Conservation (phyloP, 2,329 filamentous ascomycete genomes). For the Colletotrichum lupini region DNA sequence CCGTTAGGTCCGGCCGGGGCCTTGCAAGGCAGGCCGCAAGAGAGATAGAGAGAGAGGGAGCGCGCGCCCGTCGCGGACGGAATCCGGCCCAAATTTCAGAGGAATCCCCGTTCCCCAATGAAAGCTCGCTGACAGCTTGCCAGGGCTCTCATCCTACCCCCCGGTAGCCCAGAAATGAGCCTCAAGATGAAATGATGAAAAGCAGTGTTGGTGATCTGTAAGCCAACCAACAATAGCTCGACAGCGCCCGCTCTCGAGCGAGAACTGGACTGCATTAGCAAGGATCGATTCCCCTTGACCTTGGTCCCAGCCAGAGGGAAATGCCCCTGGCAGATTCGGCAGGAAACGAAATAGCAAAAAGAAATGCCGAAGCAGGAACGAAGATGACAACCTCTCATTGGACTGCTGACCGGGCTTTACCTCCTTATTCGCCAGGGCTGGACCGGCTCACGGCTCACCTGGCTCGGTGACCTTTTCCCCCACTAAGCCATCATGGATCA, state of each 20-base stretch:
- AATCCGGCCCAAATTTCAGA: background rate
- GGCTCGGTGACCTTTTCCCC: background rate
- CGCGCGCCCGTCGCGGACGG: background rate
- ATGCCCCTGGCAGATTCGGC: conserved; percentile 19
- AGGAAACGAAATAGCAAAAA: conserved; percentile 3
- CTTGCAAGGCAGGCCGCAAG: background rate
- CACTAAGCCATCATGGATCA: background rate
- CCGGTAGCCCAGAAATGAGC: background rate
- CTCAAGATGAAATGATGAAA: background rate
- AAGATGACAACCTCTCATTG: background rate
- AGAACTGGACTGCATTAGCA: background rate
- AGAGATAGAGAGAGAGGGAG: background rate
- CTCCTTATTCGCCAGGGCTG: conserved; percentile 4
- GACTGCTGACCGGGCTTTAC: background rate
- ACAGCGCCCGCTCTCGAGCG: background rate
- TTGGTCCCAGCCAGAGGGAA: conserved; percentile 4
- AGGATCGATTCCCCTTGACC: background rate
- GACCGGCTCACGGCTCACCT: background rate
- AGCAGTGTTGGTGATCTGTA: background rate
- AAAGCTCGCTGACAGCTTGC: background rate
- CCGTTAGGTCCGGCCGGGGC: background rate
- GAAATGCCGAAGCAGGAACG: conserved; percentile 9
- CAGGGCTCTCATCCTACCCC: background rate
- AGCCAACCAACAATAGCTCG: background rate
- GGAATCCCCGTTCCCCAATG: background rate